Base-by-base conservation (phyloP, 148 eudicot genomes). In the Rhododendron simsii region DNA sequence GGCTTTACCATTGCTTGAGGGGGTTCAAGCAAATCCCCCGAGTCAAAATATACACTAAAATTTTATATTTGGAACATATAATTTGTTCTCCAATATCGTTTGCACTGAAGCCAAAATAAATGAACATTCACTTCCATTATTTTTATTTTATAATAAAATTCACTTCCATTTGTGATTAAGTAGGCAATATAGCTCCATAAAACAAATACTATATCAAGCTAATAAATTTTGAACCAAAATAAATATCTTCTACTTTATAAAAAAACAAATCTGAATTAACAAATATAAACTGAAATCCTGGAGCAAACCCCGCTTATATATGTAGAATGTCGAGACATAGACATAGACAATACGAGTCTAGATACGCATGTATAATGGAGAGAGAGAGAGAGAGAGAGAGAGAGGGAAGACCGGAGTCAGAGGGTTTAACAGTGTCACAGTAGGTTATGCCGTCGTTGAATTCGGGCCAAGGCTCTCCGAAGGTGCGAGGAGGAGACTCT, bases 381-480 rank as follows among this genome's bases (percentile, higher is more conserved):
- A 23, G 8, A 50, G 33, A 39, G 82, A 80, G 85, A 37, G 61
- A 20, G 39, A 81, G 77, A 77, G 85, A 83, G 87, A 44, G 71
- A 26, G 48, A 45, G 50, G 26, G 81, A 23, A 20, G 12, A 94
- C 96, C 98, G 45, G 93, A 89, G 76, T 91, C 88, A 45, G 96
- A 89, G 44, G 90, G 81, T 44, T 89, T 91, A 79, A 93, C 81
- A 65, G 82, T 85, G 88, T 96, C 98, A 47, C 85, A 86, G 89
- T 95, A 95, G 45, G 88, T 84, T 85, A 96, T 79, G 47, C 98
- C 98, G 76, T 87, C 90, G 90, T 95, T 95, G 69, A 89, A 87
- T 59, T 95, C 93, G 59, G 99, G 98, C 99, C 99, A 96, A 21
- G 95, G 87, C 86, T 87, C 90, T 15, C 99, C 98, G 57, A 94